Base-by-base conservation (phyloP, 352 stramenopile genomes). In the Phytophthora nicotianae region DNA sequence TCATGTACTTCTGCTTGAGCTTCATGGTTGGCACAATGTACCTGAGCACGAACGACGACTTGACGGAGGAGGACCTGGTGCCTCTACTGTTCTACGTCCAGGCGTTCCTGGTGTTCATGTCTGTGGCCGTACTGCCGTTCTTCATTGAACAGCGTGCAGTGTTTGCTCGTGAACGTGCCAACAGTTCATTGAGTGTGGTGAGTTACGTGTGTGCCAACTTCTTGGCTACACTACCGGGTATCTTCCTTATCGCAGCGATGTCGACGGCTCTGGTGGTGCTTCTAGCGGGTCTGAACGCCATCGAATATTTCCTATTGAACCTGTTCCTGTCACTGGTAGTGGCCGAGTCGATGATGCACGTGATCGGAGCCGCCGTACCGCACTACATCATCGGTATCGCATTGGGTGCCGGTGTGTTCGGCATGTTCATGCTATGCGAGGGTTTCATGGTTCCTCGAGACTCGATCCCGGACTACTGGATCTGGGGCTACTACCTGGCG, bases 41-140 rank as follows among this genome's bases (percentile, higher is more conserved):
- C 70, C 38, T 90, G n/a, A 74, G 55, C 14, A 82, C 72, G 2
- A 83, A 86, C 63, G 58, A 75, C 8, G 51, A 75, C 13, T 16
- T 86, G 49, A 67, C 58, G 3, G 64, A 82, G 7, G 59, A 81
- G 7, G 77, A 86, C 40, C 46, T 77, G 20, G 63, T 84, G 10
- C 68, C 75, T 29, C 27, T 96, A 49, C 57, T 97, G 6, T 97
- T 95, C 61, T 97, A 91, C 77, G 75, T 93, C 26, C 81, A 90
- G 23, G 85, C 88, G 9, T 96, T 97, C 62, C 76, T 96, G 35
- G 81, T 93, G 40, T 96, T 95, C 68, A 96, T 97, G 90, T 90
- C 76, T 49, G 79, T 96, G 33, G 88, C 89, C 3, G 84, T 91
- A 3, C 65, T 97, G 16, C 89, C 90, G 2, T 95, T 95, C 68